Base-by-base conservation (phyloP, 306 rosid species). In the Cercis canadensis region DNA sequence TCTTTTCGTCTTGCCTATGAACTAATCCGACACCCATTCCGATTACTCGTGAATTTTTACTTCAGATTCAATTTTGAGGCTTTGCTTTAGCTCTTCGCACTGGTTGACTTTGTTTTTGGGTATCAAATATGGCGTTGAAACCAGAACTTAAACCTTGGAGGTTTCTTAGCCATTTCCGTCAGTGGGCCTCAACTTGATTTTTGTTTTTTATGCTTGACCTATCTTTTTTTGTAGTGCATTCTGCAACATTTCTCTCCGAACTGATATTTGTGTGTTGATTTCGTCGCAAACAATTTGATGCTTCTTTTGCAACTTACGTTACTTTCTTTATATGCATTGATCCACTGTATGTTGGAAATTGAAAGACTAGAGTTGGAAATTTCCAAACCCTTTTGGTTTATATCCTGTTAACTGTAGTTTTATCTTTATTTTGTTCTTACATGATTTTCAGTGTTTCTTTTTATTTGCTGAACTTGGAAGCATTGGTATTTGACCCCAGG, bases 61-160 rank as follows among this genome's bases (percentile, higher is more conserved):
- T 32, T 4, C 14, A 7, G 4, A 39, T 21, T 57, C 3, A 50
- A 32, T 58, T 7, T 54, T 50, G 53, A 15, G 60, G 56, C 4
- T 71, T 45, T 59, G 7, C 12, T 31, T 29, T 6, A 17, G 32
- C 7, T 2, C 17, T 44, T n/a, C 4, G 18, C 11, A 11, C n/a
- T 12, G 8, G 16, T 34, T 52, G 8, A 16, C 31, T n/a, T 50
- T 34, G 12, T 32, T 46, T 11, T 8, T 10, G 14, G 61, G 46
- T 68, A 67, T 24, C 52, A n/a, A 47, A 36, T 60, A 33, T 29
- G 63, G 62, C 53, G 6, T 19, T 62, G 39, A 43, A 41, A 6
- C 17, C 11, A 19, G 4, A 40, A 11, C 21, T 41, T 19, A 11
- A 45, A 4, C 5, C 49, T 51, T 11, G 21, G 60, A 13, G 19